Evolutionary conservation across 495 filamentous ascomycete genomes (phyloP), one percentile per base, ranked within the genome.

Genomic region (Neurospora sp.): DNA sequence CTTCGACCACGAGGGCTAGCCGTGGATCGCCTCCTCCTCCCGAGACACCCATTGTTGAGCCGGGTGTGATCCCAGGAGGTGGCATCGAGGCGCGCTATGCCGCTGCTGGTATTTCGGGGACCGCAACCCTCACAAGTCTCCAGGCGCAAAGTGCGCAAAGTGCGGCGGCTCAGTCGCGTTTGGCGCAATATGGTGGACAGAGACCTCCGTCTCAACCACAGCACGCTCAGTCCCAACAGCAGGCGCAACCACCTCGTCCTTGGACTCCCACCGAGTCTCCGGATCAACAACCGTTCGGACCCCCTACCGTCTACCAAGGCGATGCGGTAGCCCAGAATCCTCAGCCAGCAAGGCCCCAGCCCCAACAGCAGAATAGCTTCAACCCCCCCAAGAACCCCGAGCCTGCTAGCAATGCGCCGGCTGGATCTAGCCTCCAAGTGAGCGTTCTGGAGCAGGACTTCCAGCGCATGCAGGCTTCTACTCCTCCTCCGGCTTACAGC

Each of bases 221-320:
- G 61, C 78, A 80, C 12, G 22, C 53, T 6, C 46, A 53, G 46
- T 22, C 46, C 12, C 53, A 61, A 22, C 53, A 31, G 14, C 53
- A 86, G 71, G 74, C 79, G 46, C 85, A 85, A 70, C 84, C 88
- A 11, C 85, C 87, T 46, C 87, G 95, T 70, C 94, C 94, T 68
- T 99, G 96, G 96, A 99, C 96, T 20, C 96, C 96, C 1, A 98
- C 96, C 38, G 96, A 99, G 79, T 86, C 91, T 71, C 94, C 96
- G 3, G 96, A 92, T 7, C 91, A 89, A 71, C 89, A 94, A 72
- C 94, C 94, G 3, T 94, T 97, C 85, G 96, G 95, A 0, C 94
- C 96, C 40, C 94, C 96, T 5, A 94, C 93, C 0, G 91, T 96
- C 3, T 99, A 97, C 76, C 96, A 98, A 81, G 96, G 96, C 35